These are phyloP conservation scores for Entoloma clypeatum DNA, from an alignment of 1,284 basidiomycete genomes.

Conservation along the genomic window DNA sequence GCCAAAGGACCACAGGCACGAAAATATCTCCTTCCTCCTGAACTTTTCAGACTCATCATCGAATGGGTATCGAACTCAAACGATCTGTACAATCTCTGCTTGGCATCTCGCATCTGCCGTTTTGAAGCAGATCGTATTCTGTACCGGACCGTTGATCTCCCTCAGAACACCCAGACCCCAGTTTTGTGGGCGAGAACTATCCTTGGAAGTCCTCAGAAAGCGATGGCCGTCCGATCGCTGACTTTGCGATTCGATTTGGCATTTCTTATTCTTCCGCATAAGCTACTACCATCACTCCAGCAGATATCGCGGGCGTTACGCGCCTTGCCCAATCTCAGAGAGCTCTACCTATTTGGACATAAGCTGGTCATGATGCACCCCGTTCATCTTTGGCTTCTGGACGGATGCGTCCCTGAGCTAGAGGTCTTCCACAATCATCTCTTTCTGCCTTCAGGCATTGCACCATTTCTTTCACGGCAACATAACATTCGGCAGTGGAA, in stretches of 20 bases:
- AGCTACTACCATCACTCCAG: slow-evolving; percentile 16
- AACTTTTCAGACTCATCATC: slow-evolving; percentile 19
- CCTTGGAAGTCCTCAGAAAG: slow-evolving; percentile 14
- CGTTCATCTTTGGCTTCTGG: slow-evolving; percentile 20
- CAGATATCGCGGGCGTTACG: slow-evolving; percentile 17
- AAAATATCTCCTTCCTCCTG: slow-evolving; percentile 13
- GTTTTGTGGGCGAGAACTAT: slow-evolving; percentile 21
- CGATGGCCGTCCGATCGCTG: slow-evolving; percentile 13
- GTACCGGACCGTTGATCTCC: slow-evolving; percentile 18
- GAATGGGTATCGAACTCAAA: slow-evolving; percentile 15
- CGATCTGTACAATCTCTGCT: slow-evolving; percentile 16
- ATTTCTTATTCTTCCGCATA: slow-evolving; percentile 20
- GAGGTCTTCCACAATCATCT: slow-evolving; percentile 19
- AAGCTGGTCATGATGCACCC: slow-evolving; percentile 22
- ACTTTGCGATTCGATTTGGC: slow-evolving; percentile 20
- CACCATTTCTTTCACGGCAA: slow-evolving; percentile 17
- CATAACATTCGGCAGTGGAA: slow-evolving; percentile 16
- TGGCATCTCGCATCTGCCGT: slow-evolving; percentile 18
- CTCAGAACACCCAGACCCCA: slow-evolving; percentile 13
- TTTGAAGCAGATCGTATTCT: slow-evolving; percentile 19
- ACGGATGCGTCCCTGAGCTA: slow-evolving; percentile 18
- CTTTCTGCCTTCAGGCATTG: slow-evolving; percentile 16
- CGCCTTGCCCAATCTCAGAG: slow-evolving; percentile 15
- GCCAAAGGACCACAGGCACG: too few species aligned
- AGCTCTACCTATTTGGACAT: slow-evolving; percentile 18